Evolutionary conservation across 2,329 filamentous ascomycete species (phyloP), one percentile per base, ranked within the genome.

Genomic region (Phyllachora maydis): DNA sequence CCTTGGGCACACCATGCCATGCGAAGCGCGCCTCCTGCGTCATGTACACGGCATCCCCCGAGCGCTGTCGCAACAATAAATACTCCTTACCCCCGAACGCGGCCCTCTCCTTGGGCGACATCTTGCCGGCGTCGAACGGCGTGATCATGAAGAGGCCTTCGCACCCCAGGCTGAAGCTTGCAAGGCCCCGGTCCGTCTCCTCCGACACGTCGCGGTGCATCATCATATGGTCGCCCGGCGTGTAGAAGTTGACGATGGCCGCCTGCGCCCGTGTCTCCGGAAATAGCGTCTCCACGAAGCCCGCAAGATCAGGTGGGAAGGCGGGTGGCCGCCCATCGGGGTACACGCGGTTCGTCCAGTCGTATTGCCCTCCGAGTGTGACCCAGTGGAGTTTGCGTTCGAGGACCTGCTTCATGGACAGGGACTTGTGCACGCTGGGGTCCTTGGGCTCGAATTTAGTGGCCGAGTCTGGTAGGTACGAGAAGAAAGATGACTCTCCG

Each of bases 151-250:
- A 95, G 3, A 95, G 52, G 1, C 70, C 77, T 35, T 93, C 83
- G 37, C 85, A 95, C 3, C 88, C 88, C 22, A 95, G 56, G 36
- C 79, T 91, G 19, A 95, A 52, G 35, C 81, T 91, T 11, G 91
- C 66, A 14, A 95, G 57, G 0, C 79, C 79, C 25, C 60, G 67
- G 35, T 79, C 64, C 23, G 72, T 75, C 34, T 76, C 60, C 49
- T 95, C 88, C 32, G 81, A 90, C 19, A 95, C 82, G 41, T 98
- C 88, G 8, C 88, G 70, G 50, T 95, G 88, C 45, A 92, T 65
- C 52, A 79, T 85, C 43, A 95, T 69, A 1, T 77, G 90, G 41
- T 95, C 85, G 11, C 79, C 78, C 0, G 88, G 78, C 0, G 70
- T 76, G 49, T 95, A 95, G 23, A 95, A 59, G 43, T 95, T 95